Evolutionary conservation across 73 alveolate genomes (phyloP).

Genomic region (Paramecium caudatum): DNA sequence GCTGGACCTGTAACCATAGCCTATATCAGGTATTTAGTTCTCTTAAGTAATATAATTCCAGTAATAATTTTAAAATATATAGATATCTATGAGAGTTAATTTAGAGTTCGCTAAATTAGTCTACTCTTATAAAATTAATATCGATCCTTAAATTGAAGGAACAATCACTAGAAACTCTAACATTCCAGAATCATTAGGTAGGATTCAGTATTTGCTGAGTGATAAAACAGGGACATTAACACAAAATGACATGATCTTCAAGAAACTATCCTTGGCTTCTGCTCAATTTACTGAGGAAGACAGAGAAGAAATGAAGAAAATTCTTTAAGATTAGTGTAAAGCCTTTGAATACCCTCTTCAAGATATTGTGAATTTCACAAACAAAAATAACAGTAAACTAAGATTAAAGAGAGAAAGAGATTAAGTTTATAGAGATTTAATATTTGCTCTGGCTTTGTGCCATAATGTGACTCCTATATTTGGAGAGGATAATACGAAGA

Average conservation of each 20-base stretch:
- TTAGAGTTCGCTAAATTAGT: slow-evolving; percentile 94
- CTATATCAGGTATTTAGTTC: slow-evolving; percentile 87
- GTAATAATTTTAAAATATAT: neutral
- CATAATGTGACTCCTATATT: slow-evolving; percentile 90
- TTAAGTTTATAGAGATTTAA: slow-evolving; percentile 79
- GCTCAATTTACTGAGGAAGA: slow-evolving; percentile 85
- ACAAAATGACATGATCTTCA: slow-evolving; percentile 96
- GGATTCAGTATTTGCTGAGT: slow-evolving; percentile 92
- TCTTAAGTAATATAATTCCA: slow-evolving; percentile 94
- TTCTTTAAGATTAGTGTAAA: slow-evolving; percentile 79
- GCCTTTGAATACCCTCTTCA: slow-evolving; percentile 77
- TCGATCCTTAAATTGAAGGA: slow-evolving; percentile 88
- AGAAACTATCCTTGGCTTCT: slow-evolving; percentile 88
- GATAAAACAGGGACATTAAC: slow-evolving; percentile 99
- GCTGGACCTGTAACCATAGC: slow-evolving; percentile 77
- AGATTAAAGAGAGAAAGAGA: slow-evolving; percentile 80
- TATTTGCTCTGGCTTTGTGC: slow-evolving; percentile 82
- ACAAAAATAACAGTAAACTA: slow-evolving; percentile 54
- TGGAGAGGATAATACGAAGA: slow-evolving; percentile 91
- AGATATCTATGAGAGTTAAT: slow-evolving; percentile 94
- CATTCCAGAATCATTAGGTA: slow-evolving; percentile 98
- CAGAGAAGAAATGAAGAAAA: slow-evolving; percentile 79
- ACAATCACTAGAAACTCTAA: slow-evolving; percentile 95
- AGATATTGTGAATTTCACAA: slow-evolving; percentile 80
- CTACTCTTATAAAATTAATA: slow-evolving; percentile 84